Evolutionary conservation across 2,329 filamentous ascomycete genomes (phyloP).

Genomic region (Phaeoacremonium minimum): DNA sequence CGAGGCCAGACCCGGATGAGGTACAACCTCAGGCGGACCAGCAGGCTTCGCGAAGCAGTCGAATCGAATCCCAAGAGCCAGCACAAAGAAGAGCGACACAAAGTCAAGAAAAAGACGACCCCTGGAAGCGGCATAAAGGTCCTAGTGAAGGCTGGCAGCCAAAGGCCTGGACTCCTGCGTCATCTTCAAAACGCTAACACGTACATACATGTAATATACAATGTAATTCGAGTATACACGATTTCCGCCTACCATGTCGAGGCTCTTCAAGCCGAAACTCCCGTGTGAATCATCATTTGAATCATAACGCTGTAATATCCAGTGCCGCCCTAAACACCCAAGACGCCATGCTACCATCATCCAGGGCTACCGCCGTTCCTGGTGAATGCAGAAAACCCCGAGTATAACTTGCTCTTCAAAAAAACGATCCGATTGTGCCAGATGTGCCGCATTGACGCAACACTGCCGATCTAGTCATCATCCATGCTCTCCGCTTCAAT

Average conservation of each 20-base stretch:
- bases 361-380: too few relatives aligned
- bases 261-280: too few relatives aligned
- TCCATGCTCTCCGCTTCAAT: constrained; percentile 17
- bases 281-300: too few relatives aligned
- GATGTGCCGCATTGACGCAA: too few relatives aligned
- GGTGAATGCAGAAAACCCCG: too few relatives aligned
- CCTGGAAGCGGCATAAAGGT: constrained; percentile 53
- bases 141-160: constrained; percentile 67
- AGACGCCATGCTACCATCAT: too few relatives aligned
- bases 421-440: too few relatives aligned
- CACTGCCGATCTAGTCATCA: not conserved
- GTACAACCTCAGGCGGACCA: constrained; percentile 3
- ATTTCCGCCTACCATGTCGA: too few relatives aligned
- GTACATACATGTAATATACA: not conserved
- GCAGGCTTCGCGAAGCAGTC: not conserved
- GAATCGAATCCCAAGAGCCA: constrained; percentile 5
- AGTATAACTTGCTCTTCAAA: too few relatives aligned
- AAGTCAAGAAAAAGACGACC: constrained; percentile 29
- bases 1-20: constrained; percentile 6
- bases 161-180: constrained; percentile 45
- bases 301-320: too few relatives aligned
- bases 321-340: too few relatives aligned
- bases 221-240: too few relatives aligned
- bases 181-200: constrained; percentile 25
- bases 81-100: constrained; percentile 4